Conservation (phyloP, 176 grass and related monocot species). For the Pharus latifolius region DNA sequence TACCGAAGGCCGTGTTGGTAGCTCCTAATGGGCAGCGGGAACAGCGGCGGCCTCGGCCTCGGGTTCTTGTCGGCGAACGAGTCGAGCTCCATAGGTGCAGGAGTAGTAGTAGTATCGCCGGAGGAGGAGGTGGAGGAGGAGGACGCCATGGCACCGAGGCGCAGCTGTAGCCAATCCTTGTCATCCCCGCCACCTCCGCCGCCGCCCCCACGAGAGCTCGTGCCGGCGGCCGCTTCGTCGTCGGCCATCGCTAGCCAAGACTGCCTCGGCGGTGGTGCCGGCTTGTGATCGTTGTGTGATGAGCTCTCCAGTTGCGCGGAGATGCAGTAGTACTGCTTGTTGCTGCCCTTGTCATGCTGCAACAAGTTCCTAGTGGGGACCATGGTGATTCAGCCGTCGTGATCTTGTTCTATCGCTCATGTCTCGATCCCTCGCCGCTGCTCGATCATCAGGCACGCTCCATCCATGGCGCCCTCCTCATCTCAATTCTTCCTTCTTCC, state of each 20-base stretch:
- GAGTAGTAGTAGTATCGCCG: not conserved
- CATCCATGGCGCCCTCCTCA: constrained; percentile 10
- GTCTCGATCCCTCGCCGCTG: constrained; percentile 7
- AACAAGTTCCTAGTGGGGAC: constrained; percentile 50
- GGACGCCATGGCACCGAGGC: constrained; percentile 24
- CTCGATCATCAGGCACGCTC: not conserved
- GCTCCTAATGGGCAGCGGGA: constrained; percentile 36
- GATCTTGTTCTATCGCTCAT: constrained; percentile 12
- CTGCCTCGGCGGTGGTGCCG: constrained; percentile 2
- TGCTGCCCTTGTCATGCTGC: constrained; percentile 25
- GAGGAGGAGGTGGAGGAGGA: constrained; percentile 20
- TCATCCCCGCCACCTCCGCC: not conserved
- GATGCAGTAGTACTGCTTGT: constrained; percentile 20
- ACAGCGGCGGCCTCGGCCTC: constrained; percentile 13
- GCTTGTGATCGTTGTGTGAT: not conserved
- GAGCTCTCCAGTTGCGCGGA: constrained; percentile 19
- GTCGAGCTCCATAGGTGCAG: constrained; percentile 12
- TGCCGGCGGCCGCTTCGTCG: not conserved
- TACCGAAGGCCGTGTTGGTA: not conserved
- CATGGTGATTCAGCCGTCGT: constrained; percentile 35
- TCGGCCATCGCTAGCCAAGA: constrained; percentile 33
- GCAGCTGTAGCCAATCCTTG: constrained; percentile 67
- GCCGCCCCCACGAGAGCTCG: not conserved
- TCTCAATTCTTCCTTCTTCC: not conserved
- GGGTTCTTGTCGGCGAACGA: constrained; percentile 20